Evolutionary conservation across 441 rosid genomes (phyloP).

Genomic region (Adansonia gregorii): DNA sequence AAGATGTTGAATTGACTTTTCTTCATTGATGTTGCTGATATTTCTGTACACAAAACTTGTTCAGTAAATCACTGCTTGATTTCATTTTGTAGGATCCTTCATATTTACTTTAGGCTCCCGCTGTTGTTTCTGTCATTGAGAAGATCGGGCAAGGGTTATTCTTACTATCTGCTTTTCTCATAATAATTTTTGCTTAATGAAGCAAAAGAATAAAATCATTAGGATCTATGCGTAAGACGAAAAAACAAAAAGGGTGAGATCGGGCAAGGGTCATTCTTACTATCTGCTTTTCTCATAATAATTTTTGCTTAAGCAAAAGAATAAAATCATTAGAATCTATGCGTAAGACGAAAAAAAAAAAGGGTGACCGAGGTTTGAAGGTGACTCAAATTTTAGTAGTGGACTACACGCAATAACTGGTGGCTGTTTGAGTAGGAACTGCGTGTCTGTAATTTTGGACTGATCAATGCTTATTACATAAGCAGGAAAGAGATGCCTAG

Average conservation of each 20-base stretch:
- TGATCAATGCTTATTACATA: neutral
- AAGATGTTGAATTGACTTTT: neutral
- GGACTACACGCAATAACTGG: neutral
- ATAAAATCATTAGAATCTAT: neutral
- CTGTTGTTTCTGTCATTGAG: neutral
- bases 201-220: neutral
- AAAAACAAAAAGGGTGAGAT: neutral
- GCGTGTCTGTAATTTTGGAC: neutral
- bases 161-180: neutral
- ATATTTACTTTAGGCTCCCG: neutral
- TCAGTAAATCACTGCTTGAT: neutral
- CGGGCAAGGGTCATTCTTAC: neutral
- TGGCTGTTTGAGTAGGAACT: neutral
- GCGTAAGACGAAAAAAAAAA: neutral
- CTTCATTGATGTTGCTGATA: neutral
- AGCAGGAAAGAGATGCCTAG: neutral
- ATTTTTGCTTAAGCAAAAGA: neutral
- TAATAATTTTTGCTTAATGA: neutral
- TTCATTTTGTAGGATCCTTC: neutral
- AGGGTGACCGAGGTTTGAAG: neutral
- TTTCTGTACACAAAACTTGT: neutral
- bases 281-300: neutral
- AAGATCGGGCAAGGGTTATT: neutral
- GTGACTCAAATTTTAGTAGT: neutral
- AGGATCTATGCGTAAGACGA: neutral